These are phyloP conservation scores for Powellomyces hirtus DNA, from an alignment of 192 early-diverging fungal genomes.

Conservation along the genomic window DNA sequence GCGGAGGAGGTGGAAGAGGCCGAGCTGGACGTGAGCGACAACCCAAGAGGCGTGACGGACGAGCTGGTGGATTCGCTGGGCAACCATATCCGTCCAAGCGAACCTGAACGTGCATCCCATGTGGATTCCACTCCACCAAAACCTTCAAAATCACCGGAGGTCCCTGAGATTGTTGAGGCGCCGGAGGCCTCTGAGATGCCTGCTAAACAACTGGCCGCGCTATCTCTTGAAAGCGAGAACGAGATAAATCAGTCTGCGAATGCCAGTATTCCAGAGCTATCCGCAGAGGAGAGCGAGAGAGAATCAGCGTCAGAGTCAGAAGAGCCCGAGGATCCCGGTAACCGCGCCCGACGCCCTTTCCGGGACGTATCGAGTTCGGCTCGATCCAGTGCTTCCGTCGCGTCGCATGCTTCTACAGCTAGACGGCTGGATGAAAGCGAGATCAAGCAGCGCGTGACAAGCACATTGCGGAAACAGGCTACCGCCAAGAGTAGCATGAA, in stretches of 20 bases:
- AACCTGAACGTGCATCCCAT: too few species aligned
- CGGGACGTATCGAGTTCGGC: slow-evolving; percentile 23
- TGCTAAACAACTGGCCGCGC: too few species aligned
- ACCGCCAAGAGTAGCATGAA: slow-evolving; percentile 13
- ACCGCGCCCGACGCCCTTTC: slow-evolving; percentile 22
- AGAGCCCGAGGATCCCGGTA: slow-evolving; percentile 4
- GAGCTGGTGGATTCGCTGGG: neutral
- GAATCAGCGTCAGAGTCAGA: too few species aligned
- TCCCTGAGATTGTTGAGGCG: too few species aligned
- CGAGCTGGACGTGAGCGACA: slow-evolving; percentile 1
- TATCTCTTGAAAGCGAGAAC: too few species aligned
- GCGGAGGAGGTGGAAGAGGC: slow-evolving; percentile 29
- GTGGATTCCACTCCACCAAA: too few species aligned
- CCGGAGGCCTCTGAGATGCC: too few species aligned
- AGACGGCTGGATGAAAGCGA: slow-evolving; percentile 24
- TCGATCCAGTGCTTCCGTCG: neutral
- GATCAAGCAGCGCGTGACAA: slow-evolving; percentile 27
- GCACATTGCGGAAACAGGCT: slow-evolving; percentile 5
- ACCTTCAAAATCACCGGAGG: too few species aligned
- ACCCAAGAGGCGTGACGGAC: neutral
- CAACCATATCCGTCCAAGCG: neutral
- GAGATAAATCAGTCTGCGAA: too few species aligned
- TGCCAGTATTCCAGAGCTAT: too few species aligned
- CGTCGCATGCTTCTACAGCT: slow-evolving; percentile 9
- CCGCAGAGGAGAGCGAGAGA: too few species aligned